Evolutionary conservation across 345 rosid species (phyloP), one percentile per base, ranked within the genome.

Genomic region (Chamaenerion angustifolium): DNA sequence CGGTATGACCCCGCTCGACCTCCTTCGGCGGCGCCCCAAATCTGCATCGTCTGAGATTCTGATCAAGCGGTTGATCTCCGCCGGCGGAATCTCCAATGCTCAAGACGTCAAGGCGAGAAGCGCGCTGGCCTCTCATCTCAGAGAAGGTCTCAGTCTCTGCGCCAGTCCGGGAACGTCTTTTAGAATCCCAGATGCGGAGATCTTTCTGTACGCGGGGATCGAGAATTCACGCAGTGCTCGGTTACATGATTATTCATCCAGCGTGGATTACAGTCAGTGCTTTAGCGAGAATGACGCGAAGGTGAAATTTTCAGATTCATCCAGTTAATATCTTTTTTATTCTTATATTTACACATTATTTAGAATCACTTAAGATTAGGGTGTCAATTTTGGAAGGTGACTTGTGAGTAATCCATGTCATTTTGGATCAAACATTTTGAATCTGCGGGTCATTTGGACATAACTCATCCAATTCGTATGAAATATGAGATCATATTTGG

Each of bases 141-240:
- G 59, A 64, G 93, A 70, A 15, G 85, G 82, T 4, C 69, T 80
- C 18, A 71, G 82, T 5, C 69, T 80, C 18, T 70, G 80, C 50
- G 64, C 56, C 18, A 87, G 95, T 67, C 98, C 95, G 0, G 98
- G 96, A 45, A 82, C 95, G 37, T 77, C 87, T 25, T 87, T 87
- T 52, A 64, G 79, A 50, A 70, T 92, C 40, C 78, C 96, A 5
- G 98, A 92, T 64, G 79, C 94, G 4, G 98, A 87, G 72, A 87
- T 92, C 14, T 80, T 83, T 52, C 67, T 86, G 51, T 82, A 76
- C 43, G 61, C 88, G 0, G 89, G 82, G 0, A 59, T 71, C 11
- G 79, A 68, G 51, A 66, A 52, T 51, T 57, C 59, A 7, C 59
- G 61, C 0, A 71, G 67, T 41, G 61, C 51, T 11, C 62, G 53